Percentiles rank a stretch among this genome's conserved stretches.
These are phyloP conservation scores for Xerocomus brunneocitrinus DNA, from an alignment of 768 basidiomycete genomes.

Conservation along the genomic window DNA sequence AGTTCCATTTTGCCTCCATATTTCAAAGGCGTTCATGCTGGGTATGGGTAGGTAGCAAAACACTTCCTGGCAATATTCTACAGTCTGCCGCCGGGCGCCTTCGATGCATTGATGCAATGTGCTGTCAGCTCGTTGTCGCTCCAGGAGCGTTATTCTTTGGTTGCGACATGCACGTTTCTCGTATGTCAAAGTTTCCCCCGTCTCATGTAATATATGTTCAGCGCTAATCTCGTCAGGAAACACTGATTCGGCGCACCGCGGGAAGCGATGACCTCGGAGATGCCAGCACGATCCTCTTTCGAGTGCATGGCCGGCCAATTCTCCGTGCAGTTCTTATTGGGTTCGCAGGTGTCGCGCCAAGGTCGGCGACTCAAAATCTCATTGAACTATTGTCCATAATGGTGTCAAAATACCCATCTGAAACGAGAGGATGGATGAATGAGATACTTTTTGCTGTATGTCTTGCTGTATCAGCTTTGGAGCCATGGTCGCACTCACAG, in stretches of 20 bases:
- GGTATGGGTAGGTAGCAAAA: constrained; percentile 38
- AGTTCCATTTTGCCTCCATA: constrained; percentile 9
- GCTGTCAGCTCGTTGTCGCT: constrained; percentile 61
- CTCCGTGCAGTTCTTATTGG: constrained; percentile 72
- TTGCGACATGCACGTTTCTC: constrained; percentile 76
- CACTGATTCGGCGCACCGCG: constrained; percentile 62
- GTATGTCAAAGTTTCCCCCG: constrained; percentile 41
- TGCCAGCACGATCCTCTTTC: constrained; percentile 48
- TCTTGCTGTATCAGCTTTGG: constrained; percentile 4
- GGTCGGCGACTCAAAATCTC: constrained; percentile 78
- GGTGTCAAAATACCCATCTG: constrained; percentile 49
- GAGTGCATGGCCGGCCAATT: constrained; percentile 56
- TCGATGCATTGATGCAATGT: constrained; percentile 68
- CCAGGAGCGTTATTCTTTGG: constrained; percentile 83
- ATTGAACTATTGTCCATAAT: constrained; percentile 76
- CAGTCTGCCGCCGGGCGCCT: constrained; percentile 54
- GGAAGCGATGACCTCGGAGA: constrained; percentile 56
- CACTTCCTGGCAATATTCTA: constrained; percentile 61
- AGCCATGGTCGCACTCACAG: background rate
- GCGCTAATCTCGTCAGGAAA: constrained; percentile 38
- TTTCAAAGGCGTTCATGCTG: background rate
- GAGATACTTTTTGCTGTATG: constrained; percentile 65
- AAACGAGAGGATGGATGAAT: constrained; percentile 65
- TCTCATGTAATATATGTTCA: background rate
- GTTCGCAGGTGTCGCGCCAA: constrained; percentile 80